Evolutionary conservation across 208 protist species (phyloP).

Genomic region (Trypanosoma theileri): DNA sequence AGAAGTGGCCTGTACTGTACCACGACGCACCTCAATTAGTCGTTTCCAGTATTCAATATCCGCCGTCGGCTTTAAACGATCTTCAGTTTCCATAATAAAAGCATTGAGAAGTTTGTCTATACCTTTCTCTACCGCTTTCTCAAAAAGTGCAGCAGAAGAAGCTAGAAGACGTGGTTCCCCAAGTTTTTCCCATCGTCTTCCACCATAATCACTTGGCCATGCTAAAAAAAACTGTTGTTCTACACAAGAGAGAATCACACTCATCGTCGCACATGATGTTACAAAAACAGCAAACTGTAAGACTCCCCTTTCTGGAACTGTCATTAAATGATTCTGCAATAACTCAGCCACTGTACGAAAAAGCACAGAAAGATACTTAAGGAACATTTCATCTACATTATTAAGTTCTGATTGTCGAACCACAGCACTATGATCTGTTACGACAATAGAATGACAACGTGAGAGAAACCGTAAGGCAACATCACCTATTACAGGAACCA

Average conservation of each 20-base stretch:
- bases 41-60: slow-evolving; percentile 68
- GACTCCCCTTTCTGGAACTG: slow-evolving; percentile 34
- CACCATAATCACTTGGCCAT: slow-evolving; percentile 71
- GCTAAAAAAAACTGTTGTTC: slow-evolving; percentile 88
- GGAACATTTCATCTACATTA: slow-evolving; percentile 90
- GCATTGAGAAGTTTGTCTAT: slow-evolving; percentile 74
- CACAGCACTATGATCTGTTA: slow-evolving; percentile 49
- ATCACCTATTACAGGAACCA: slow-evolving; percentile 68
- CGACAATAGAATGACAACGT: slow-evolving; percentile 77
- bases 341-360: slow-evolving; percentile 83
- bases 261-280: slow-evolving; percentile 73
- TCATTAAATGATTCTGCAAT: slow-evolving; percentile 56
- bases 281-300: slow-evolving; percentile 77
- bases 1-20: slow-evolving; percentile 2
- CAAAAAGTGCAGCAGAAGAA: slow-evolving; percentile 67
- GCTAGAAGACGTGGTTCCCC: slow-evolving; percentile 70
- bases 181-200: slow-evolving; percentile 48
- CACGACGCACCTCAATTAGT: slow-evolving; percentile 45
- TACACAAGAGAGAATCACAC: slow-evolving; percentile 77
- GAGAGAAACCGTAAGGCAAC: slow-evolving; percentile 61
- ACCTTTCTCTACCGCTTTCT: slow-evolving; percentile 66
- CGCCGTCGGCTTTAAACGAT: slow-evolving; percentile 48
- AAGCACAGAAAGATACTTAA: slow-evolving; percentile 87
- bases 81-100: slow-evolving; percentile 56
- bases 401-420: slow-evolving; percentile 87